A percentile compares a stretch with the other conserved stretches of the same genome.
Conservation (phyloP, 768 basidiomycete genomes). For the Boletus sensibilis region DNA sequence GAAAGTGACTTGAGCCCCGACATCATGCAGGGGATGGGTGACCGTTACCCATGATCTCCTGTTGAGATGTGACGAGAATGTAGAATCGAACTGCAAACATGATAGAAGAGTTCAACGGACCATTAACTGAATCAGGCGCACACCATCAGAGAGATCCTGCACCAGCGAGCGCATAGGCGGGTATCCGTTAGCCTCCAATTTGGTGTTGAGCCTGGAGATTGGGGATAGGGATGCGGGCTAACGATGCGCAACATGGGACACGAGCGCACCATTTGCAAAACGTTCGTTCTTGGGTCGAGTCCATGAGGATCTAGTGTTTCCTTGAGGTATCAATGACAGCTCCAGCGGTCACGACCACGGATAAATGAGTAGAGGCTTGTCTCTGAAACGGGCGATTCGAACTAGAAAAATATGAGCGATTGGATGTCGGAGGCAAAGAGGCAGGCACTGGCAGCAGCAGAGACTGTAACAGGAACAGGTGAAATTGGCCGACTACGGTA, state of each 20-base stretch:
- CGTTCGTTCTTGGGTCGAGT: slow-evolving; percentile 64
- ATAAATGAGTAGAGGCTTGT: background rate
- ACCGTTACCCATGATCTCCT: slow-evolving; percentile 94
- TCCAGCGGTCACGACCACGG: background rate
- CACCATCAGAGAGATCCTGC: slow-evolving; percentile 91
- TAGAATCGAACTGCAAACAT: background rate
- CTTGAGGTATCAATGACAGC: background rate
- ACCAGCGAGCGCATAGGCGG: slow-evolving; percentile 89
- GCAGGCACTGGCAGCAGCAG: background rate
- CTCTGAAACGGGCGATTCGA: background rate
- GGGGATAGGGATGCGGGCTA: background rate
- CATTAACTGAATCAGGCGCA: slow-evolving; percentile 93
- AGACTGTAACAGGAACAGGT: too few relatives aligned
- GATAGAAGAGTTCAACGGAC: slow-evolving; percentile 39
- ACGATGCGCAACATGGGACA: background rate
- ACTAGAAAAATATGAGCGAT: background rate
- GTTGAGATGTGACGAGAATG: slow-evolving; percentile 4
- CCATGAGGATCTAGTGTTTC: slow-evolving; percentile 18
- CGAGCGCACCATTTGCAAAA: slow-evolving; percentile 83
- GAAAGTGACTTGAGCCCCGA: slow-evolving; percentile 8
- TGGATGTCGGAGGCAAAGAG: background rate
- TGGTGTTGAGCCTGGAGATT: slow-evolving; percentile 85
- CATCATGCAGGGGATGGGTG: slow-evolving; percentile 1
- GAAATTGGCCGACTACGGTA: too few relatives aligned
- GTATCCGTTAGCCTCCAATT: slow-evolving; percentile 81